A percentile compares a stretch with the other conserved stretches of the same genome.
These are phyloP conservation scores for Solanum verrucosum DNA, from an alignment of 257 asterid species.

Conservation along the genomic window DNA sequence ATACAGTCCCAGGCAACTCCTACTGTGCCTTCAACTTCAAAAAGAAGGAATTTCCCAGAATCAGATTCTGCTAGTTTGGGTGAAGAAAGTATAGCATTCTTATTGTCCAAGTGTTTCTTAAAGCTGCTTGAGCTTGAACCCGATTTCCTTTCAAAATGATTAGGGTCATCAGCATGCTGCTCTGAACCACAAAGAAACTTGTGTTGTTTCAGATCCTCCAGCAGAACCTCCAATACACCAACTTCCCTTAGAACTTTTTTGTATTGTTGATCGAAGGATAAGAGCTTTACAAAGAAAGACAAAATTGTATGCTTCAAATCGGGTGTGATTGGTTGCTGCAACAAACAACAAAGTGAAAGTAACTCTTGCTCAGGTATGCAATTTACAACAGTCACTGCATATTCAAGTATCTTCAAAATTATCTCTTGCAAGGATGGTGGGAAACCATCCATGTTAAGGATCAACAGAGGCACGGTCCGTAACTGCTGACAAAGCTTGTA, in stretches of 20 bases:
- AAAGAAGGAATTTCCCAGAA: slow-evolving; percentile 68
- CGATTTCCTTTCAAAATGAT: slow-evolving; percentile 51
- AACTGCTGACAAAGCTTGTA: slow-evolving; percentile 89
- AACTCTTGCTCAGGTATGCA: slow-evolving; percentile 95
- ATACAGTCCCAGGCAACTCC: slow-evolving; percentile 90
- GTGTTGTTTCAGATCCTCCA: slow-evolving; percentile 95
- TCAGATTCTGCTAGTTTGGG: slow-evolving; percentile 84
- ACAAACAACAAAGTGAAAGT: slow-evolving; percentile 90
- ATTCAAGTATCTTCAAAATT: slow-evolving; percentile 93
- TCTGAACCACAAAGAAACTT: slow-evolving; percentile 67
- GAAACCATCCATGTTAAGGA: slow-evolving; percentile 93
- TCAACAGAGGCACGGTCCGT: slow-evolving; percentile 92
- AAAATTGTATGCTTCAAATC: slow-evolving; percentile 74
- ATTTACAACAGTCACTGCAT: slow-evolving; percentile 93
- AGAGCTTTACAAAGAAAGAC: slow-evolving; percentile 84
- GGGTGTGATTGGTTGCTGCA: slow-evolving; percentile 85
- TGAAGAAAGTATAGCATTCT: slow-evolving; percentile 86
- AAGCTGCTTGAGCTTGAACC: slow-evolving; percentile 73
- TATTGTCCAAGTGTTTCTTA: slow-evolving; percentile 69
- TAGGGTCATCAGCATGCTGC: slow-evolving; percentile 38
- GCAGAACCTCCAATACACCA: slow-evolving; percentile 91
- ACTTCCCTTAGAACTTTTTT: slow-evolving; percentile 92
- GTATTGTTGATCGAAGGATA: slow-evolving; percentile 96
- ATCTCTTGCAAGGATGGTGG: slow-evolving; percentile 81
- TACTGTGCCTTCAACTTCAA: slow-evolving; percentile 68